Evolutionary conservation across 179 eudicot species (phyloP), one percentile per base, ranked within the genome.

Genomic region (Carnegiea gigantea): DNA sequence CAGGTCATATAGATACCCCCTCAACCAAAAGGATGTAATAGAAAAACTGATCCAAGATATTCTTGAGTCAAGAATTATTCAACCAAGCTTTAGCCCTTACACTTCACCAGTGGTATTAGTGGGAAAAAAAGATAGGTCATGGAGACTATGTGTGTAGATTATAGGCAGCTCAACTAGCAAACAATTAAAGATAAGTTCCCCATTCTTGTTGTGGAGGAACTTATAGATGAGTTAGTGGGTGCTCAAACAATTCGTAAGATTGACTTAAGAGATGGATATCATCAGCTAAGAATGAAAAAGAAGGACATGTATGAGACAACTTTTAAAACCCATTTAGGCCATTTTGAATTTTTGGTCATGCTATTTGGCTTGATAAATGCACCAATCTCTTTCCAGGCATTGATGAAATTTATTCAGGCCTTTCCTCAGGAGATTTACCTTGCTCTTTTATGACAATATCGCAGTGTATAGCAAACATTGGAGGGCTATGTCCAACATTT

Each of bases 11-110:
- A 21, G 77, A 24, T 46, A 74, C 13, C 77, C 53, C 1, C 18
- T 48, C 4, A 10, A 9, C 15, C 77, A 74, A 23, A 74, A 74
- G 11, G 77, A 74, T 74, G 77, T 74, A 48, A 74, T 74, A 17
- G 59, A 74, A 14, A 48, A 46, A 9, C 53, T 46, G 6, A 38
- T 30, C 5, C 14, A 74, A 5, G 77, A 74, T 13, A 43, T 74
- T 54, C 18, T 74, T 6, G 17, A 18, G 12, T 10, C 2, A n/a
- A 53, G 77, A 2, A 11, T 43, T 5, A 74, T 74, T 3, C 53
- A 74, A 44, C 5, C 0, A 4, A 73, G 57, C 28, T 1, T 0
- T 2, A 73, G 77, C 8, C 54, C 77, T 0, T 73, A 15, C 43
- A 54, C 77, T 15, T 43, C 77, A 4, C 33, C 77, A 6, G 77